These are phyloP conservation scores for Leucaena leucocephala DNA, from an alignment of 306 rosid species.

Conservation along the genomic window DNA sequence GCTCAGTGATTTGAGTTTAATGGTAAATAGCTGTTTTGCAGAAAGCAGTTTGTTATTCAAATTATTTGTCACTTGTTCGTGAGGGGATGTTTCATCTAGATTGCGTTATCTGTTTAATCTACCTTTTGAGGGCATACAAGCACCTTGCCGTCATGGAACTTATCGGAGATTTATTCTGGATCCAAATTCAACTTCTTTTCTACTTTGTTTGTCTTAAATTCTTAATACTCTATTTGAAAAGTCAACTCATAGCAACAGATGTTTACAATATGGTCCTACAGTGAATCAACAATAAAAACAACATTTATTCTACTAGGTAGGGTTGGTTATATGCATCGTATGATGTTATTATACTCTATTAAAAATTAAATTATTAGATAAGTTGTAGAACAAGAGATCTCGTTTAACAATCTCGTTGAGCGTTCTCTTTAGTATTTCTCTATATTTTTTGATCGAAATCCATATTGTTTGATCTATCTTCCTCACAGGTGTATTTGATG, in stretches of 20 bases:
- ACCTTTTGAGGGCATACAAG: neutral
- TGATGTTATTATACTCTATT: too few species aligned
- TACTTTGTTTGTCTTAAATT: neutral
- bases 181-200: neutral
- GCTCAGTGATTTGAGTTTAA: constrained; percentile 30
- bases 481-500: too few species aligned
- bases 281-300: too few species aligned
- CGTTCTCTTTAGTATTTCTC: too few species aligned
- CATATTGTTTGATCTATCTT: too few species aligned
- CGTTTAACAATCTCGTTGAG: too few species aligned
- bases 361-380: too few species aligned
- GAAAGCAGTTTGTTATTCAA: constrained; percentile 26
- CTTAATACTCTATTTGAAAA: neutral
- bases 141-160: neutral
- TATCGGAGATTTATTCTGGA: neutral
- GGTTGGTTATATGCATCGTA: too few species aligned
- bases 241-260: neutral
- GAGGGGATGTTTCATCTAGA: neutral
- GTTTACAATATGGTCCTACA: neutral
- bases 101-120: neutral
- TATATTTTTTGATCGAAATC: too few species aligned
- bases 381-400: too few species aligned
- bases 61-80: constrained; percentile 14
- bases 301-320: too few species aligned
- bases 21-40: constrained; percentile 29